phyloP scores from a whole-genome alignment of 2,329 filamentous ascomycete genomes.

The Chrysoporthe cubensis region DNA sequence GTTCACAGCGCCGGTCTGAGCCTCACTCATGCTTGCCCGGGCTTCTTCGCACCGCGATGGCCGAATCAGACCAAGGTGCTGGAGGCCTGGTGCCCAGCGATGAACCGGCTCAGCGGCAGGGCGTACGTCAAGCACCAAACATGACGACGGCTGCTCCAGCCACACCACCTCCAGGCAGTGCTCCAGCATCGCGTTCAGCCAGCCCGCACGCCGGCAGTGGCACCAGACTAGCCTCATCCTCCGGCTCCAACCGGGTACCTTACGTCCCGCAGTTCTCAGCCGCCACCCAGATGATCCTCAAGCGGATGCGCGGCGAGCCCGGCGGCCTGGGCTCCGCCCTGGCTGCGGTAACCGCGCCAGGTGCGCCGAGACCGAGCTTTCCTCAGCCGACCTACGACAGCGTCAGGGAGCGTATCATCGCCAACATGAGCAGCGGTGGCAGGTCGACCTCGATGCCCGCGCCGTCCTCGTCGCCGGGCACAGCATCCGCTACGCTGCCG shows the following conservation, averaged over 20 bases:
- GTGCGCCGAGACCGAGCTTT: conserved; percentile 32
- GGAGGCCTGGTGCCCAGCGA: background rate
- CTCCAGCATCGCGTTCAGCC: background rate
- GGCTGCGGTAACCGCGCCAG: conserved; percentile 32
- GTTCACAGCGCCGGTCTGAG: background rate
- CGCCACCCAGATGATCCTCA: conserved; percentile 32
- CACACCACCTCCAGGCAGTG: conserved; percentile 9
- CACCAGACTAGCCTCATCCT: conserved; percentile 64
- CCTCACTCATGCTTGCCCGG: background rate
- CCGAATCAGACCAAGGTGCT: background rate
- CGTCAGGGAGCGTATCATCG: conserved; percentile 44
- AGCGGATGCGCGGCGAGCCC: conserved; percentile 33
- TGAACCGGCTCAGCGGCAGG: background rate
- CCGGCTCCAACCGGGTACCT: conserved; percentile 65
- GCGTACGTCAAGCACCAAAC: background rate
- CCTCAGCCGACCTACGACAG: conserved; percentile 44
- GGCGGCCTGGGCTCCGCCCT: conserved; percentile 33
- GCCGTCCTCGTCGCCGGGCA: conserved; percentile 14
- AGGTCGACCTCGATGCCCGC: conserved; percentile 40
- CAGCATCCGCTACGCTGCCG: conserved; percentile 15
- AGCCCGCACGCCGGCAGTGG: conserved; percentile 4
- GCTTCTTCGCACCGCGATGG: conserved; percentile 3
- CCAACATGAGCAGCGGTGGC: conserved; percentile 41
- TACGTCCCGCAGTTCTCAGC: conserved; percentile 28
- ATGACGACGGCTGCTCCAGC: background rate